Evolutionary conservation across 129 eudicot species (phyloP).

Genomic region (Cynara cardunculus): DNA sequence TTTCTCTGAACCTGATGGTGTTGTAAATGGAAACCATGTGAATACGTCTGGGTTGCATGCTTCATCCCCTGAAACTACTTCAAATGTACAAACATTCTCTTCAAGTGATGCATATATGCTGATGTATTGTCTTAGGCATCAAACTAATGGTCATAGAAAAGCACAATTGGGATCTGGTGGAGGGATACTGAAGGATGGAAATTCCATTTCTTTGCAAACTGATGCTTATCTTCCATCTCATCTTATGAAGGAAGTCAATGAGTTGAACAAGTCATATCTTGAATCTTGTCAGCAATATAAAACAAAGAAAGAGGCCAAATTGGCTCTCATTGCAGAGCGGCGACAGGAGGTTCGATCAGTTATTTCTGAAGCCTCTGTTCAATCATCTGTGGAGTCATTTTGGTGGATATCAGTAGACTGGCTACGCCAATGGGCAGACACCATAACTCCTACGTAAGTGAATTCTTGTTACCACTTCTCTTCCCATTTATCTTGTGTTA

Average conservation of each 20-base stretch:
- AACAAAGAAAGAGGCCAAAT: conserved; percentile 50
- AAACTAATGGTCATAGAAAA: conserved; percentile 31
- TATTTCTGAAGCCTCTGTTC: conserved; percentile 79
- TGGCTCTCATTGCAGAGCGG: conserved; percentile 58
- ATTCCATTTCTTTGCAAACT: conserved; percentile 2
- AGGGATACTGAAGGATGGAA: conserved; percentile 19
- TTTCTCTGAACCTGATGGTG: conserved; percentile 26
- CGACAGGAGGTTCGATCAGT: conserved; percentile 84
- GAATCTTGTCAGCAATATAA: conserved; percentile 66
- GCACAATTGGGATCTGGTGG: conserved; percentile 26
- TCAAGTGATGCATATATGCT: conserved; percentile 97
- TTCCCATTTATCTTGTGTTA: too few species aligned
- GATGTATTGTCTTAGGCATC: conserved; percentile 66
- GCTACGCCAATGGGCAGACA: conserved; percentile 97
- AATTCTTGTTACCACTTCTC: background rate
- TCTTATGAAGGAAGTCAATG: conserved; percentile 58
- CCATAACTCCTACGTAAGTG: conserved; percentile 52
- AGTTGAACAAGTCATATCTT: conserved; percentile 46
- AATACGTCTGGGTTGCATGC: conserved; percentile 21
- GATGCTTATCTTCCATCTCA: conserved; percentile 62
- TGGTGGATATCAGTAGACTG: conserved; percentile 90
- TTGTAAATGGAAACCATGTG: conserved; percentile 42
- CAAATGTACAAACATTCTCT: conserved; percentile 51
- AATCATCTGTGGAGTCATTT: conserved; percentile 52
- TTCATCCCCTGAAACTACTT: conserved; percentile 27